A percentile compares a stretch with the other conserved stretches of the same genome.
These are phyloP conservation scores for Xerocomus amazonicus DNA, from an alignment of 1,284 basidiomycete species.

Conservation along the genomic window DNA sequence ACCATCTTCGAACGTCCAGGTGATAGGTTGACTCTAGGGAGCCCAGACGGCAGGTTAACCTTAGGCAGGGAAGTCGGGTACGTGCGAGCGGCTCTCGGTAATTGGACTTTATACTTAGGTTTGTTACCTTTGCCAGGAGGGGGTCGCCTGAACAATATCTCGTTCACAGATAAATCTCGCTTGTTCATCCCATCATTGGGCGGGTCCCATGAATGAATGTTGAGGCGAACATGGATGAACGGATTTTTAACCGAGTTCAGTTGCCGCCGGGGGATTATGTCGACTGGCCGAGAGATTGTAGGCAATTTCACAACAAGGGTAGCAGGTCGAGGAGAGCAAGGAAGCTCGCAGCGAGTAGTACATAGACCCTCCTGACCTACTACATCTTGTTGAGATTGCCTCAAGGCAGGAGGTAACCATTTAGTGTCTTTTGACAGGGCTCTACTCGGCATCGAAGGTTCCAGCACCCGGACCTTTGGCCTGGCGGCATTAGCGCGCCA, in stretches of 20 bases:
- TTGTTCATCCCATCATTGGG: constrained; percentile 64
- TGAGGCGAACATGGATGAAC: constrained; percentile 48
- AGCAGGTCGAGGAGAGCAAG: constrained; percentile 50
- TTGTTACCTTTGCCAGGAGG: constrained; percentile 41
- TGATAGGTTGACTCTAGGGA: constrained; percentile 20
- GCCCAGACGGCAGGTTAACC: constrained; percentile 44
- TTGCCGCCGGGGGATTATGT: constrained; percentile 47
- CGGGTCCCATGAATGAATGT: constrained; percentile 74
- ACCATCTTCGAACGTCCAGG: constrained; percentile 49
- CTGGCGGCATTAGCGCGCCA: constrained; percentile 14
- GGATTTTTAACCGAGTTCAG: constrained; percentile 40
- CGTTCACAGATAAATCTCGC: constrained; percentile 64
- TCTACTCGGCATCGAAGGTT: constrained; percentile 9
- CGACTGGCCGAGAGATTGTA: constrained; percentile 37
- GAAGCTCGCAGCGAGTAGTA: constrained; percentile 50
- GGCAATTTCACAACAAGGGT: constrained; percentile 59
- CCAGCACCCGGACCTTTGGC: constrained; percentile 18
- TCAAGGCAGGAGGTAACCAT: constrained; percentile 59
- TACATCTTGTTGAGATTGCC: constrained; percentile 35
- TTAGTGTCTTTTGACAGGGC: constrained; percentile 29
- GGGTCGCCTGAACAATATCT: constrained; percentile 61
- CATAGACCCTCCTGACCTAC: constrained; percentile 47
- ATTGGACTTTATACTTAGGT: constrained; percentile 47
- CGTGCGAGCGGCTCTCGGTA: constrained; percentile 42
- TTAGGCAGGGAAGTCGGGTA: constrained; percentile 31